Percentiles rank a stretch among this genome's conserved stretches.
phyloP scores from a whole-genome alignment of 768 basidiomycete genomes.

The Boletus vinaceobasis region DNA sequence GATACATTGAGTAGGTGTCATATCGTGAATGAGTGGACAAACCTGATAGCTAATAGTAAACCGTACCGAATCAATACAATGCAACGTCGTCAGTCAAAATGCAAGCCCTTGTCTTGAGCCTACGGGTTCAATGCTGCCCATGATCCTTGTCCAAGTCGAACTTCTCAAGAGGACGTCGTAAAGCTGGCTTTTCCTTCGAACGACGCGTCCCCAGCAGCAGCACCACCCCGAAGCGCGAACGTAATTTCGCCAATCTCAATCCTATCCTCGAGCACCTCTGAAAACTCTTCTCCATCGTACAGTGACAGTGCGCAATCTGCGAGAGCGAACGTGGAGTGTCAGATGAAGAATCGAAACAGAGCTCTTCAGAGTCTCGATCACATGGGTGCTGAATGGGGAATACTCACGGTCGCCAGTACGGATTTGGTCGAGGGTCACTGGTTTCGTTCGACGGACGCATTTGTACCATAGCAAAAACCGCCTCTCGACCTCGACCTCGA shows the following conservation, averaged over 20 bases:
- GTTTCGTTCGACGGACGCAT: conserved; percentile 26
- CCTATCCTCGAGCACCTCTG: conserved; percentile 15
- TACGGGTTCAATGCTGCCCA: not conserved
- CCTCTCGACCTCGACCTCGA: conserved; percentile 21
- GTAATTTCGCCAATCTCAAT: conserved; percentile 23
- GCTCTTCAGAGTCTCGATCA: not conserved
- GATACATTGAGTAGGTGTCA: not conserved
- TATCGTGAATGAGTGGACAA: not conserved
- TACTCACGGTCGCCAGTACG: conserved; percentile 20
- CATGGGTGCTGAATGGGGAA: no score
- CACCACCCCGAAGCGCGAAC: conserved; percentile 11
- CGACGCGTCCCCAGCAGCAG: not conserved
- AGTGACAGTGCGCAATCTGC: conserved; percentile 24
- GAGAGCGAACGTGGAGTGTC: not conserved
- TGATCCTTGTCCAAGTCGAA: not conserved
- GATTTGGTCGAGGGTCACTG: conserved; percentile 19
- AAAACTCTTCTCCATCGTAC: conserved; percentile 10
- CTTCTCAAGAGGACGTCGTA: not conserved
- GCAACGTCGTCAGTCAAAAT: not conserved
- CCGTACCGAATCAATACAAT: not conserved
- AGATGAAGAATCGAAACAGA: not conserved
- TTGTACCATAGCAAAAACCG: conserved; percentile 20
- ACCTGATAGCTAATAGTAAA: not conserved
- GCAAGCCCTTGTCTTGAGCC: not conserved
- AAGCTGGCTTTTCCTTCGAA: not conserved